Evolutionary conservation across 345 rosid species (phyloP).

Genomic region (Angophora floribunda): DNA sequence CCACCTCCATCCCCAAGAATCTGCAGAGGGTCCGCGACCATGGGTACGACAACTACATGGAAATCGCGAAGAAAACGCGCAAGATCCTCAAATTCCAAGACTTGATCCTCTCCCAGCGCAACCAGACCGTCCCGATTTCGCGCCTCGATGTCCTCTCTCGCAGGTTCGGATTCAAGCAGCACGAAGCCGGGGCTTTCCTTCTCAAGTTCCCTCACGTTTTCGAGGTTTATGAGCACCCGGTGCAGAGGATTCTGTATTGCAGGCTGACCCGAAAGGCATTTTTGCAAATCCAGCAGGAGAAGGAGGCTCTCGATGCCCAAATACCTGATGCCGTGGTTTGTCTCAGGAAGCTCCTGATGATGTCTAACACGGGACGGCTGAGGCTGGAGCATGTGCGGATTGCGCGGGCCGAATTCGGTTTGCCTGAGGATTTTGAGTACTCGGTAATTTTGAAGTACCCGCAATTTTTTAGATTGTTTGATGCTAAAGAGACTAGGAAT

Average conservation of each 20-base stretch:
- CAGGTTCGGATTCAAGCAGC: slow-evolving; percentile 68
- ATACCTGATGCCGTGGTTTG: slow-evolving; percentile 60
- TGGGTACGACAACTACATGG: slow-evolving; percentile 96
- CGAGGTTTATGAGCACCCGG: slow-evolving; percentile 89
- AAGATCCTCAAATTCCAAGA: slow-evolving; percentile 72
- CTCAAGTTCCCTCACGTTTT: slow-evolving; percentile 86
- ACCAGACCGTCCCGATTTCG: slow-evolving; percentile 49
- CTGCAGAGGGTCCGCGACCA: slow-evolving; percentile 79
- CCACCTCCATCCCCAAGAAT: slow-evolving; percentile 76
- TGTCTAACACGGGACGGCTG: slow-evolving; percentile 67
- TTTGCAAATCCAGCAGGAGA: slow-evolving; percentile 58
- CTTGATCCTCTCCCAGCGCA: slow-evolving; percentile 58
- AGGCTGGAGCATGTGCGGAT: slow-evolving; percentile 80
- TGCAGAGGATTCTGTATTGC: slow-evolving; percentile 69
- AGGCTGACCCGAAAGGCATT: slow-evolving; percentile 59
- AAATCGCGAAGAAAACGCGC: slow-evolving; percentile 75
- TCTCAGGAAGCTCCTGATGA: slow-evolving; percentile 67
- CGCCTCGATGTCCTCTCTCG: slow-evolving; percentile 68
- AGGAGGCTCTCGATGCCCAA: slow-evolving; percentile 49
- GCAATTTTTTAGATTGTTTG: slow-evolving; percentile 47
- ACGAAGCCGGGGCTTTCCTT: slow-evolving; percentile 63
- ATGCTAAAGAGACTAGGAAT: slow-evolving; percentile 65
- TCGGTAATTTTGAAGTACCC: slow-evolving; percentile 72
- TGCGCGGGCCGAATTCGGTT: slow-evolving; percentile 70
- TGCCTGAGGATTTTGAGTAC: slow-evolving; percentile 88